Evolutionary conservation across 2,329 filamentous ascomycete genomes (phyloP).

Genomic region (Talaromyces pinophilus): DNA sequence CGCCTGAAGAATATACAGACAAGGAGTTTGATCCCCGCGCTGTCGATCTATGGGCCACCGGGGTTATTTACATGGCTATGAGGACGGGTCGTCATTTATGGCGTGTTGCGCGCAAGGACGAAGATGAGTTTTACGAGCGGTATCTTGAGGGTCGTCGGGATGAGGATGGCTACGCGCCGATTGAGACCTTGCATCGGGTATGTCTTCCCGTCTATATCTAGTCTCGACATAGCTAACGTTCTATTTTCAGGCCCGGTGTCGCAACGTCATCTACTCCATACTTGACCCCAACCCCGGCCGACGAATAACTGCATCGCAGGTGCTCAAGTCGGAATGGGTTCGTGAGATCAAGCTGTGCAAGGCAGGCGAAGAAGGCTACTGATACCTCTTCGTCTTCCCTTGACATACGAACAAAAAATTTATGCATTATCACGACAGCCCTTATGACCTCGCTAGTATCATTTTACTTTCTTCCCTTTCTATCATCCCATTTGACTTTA

Average conservation of each 20-base stretch:
- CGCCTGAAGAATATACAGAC: constrained; percentile 92
- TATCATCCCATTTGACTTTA: constrained; percentile 9
- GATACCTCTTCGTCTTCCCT: constrained; percentile 27
- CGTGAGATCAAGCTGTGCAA: constrained; percentile 97
- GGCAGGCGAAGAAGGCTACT: constrained; percentile 93
- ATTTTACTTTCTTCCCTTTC: not conserved
- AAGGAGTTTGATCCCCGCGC: constrained; percentile 95
- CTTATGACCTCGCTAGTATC: constrained; percentile 16
- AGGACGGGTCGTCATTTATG: constrained; percentile 92
- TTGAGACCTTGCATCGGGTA: constrained; percentile 92
- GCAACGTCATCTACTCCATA: constrained; percentile 98
- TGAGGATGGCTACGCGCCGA: constrained; percentile 93
- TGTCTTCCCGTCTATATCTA: constrained; percentile 43
- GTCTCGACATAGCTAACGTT: constrained; percentile 22
- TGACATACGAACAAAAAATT: constrained; percentile 9
- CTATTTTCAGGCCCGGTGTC: constrained; percentile 75
- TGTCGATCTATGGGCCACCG: constrained; percentile 98
- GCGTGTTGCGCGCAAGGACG: constrained; percentile 94
- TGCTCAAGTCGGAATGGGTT: constrained; percentile 97
- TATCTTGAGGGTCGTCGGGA: constrained; percentile 92
- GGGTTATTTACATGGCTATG: constrained; percentile 99
- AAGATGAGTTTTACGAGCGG: constrained; percentile 94
- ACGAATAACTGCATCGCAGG: constrained; percentile 92
- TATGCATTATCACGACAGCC: constrained; percentile 20
- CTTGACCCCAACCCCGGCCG: constrained; percentile 90